phyloP scores from a whole-genome alignment of 768 basidiomycete species.

The Suillus occidentalis region DNA sequence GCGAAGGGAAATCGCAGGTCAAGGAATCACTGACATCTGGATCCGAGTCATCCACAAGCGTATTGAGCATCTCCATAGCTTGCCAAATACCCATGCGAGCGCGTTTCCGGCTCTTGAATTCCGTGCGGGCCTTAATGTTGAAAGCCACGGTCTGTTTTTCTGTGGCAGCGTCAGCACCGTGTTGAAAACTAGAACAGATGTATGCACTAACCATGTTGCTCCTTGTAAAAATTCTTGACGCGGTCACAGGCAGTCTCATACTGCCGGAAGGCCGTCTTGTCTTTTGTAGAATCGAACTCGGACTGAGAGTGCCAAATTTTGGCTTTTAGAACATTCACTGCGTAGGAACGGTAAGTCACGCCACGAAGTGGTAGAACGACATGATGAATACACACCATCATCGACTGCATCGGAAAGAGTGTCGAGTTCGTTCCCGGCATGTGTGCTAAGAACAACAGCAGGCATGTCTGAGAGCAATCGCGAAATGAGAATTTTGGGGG shows the following conservation, averaged over 20 bases:
- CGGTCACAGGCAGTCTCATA: slow-evolving; percentile 77
- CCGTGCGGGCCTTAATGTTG: slow-evolving; percentile 75
- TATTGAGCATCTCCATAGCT: slow-evolving; percentile 85
- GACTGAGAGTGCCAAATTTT: slow-evolving; percentile 58
- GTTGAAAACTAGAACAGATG: not conserved
- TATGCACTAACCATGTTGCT: slow-evolving; percentile 62
- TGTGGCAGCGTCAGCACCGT: slow-evolving; percentile 26
- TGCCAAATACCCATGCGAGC: slow-evolving; percentile 86
- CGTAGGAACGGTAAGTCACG: not conserved
- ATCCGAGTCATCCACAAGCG: slow-evolving; percentile 87
- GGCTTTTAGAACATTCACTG: slow-evolving; percentile 72
- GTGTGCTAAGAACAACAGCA: slow-evolving; percentile 17
- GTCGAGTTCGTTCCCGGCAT: slow-evolving; percentile 39
- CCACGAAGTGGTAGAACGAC: not conserved
- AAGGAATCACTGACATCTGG: slow-evolving; percentile 58
- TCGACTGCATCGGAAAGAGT: slow-evolving; percentile 49
- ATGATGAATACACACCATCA: slow-evolving; percentile 36
- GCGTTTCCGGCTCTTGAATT: slow-evolving; percentile 65
- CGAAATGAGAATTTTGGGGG: not conserved
- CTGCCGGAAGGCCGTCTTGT: slow-evolving; percentile 69
- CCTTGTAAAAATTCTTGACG: slow-evolving; percentile 75
- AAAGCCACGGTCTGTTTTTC: slow-evolving; percentile 87
- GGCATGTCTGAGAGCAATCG: slow-evolving; percentile 21
- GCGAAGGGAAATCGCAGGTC: not conserved
- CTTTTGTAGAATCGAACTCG: slow-evolving; percentile 51